Conservation (phyloP, 2,329 filamentous ascomycete genomes). For the Alternaria gaisen region DNA sequence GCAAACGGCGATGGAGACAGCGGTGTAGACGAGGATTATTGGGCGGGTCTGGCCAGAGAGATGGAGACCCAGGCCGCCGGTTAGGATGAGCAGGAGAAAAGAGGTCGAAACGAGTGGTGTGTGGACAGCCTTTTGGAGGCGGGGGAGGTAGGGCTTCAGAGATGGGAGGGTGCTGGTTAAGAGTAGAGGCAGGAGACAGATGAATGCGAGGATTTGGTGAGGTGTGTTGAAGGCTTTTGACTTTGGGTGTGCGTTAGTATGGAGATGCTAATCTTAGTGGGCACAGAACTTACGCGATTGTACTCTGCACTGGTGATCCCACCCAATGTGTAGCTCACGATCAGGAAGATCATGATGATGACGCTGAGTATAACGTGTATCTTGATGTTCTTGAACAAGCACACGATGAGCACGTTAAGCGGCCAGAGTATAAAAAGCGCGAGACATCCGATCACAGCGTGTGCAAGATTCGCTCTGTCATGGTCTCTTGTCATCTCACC, state of each 20-base stretch:
- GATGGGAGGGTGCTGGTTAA: slow-evolving; percentile 36
- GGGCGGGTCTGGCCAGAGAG: slow-evolving; percentile 35
- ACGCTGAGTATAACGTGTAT: slow-evolving; percentile 55
- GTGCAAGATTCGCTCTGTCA: slow-evolving; percentile 41
- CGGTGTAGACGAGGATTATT: slow-evolving; percentile 40
- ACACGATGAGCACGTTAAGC: slow-evolving; percentile 47
- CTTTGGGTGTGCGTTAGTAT: slow-evolving; percentile 28
- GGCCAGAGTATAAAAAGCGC: slow-evolving; percentile 46
- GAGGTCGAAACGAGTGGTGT: slow-evolving; percentile 54
- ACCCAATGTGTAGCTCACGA: slow-evolving; percentile 53
- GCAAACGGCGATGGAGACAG: slow-evolving; percentile 36
- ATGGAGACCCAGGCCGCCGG: slow-evolving; percentile 46
- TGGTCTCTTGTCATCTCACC: slow-evolving; percentile 35
- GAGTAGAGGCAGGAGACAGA: slow-evolving; percentile 57
- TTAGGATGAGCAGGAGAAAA: slow-evolving; percentile 40
- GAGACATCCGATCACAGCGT: slow-evolving; percentile 44
- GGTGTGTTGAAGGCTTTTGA: slow-evolving; percentile 54
- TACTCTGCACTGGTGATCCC: slow-evolving; percentile 53
- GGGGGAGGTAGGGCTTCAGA: slow-evolving; percentile 33
- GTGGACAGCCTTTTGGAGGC: slow-evolving; percentile 51
- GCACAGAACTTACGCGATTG: slow-evolving; percentile 48
- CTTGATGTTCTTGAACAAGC: slow-evolving; percentile 51
- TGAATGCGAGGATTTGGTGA: slow-evolving; percentile 59
- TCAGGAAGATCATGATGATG: slow-evolving; percentile 48
- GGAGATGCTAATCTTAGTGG: neutral